Percentiles rank a stretch among this genome's conserved stretches.
Evolutionary conservation across 106 monocot species (phyloP).

Genomic region (Posidonia australis): DNA sequence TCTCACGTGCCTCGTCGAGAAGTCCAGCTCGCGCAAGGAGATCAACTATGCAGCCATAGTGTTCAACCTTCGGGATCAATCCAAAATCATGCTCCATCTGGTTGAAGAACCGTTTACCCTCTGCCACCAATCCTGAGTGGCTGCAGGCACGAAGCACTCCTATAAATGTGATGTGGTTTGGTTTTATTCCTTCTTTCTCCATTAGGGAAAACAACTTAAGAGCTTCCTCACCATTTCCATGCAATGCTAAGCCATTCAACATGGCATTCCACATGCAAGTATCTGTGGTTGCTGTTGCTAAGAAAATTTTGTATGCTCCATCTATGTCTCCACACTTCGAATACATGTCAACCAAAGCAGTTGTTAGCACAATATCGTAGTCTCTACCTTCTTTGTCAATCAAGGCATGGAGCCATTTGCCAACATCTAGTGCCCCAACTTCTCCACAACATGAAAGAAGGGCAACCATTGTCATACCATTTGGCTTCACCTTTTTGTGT

Average conservation of each 20-base stretch:
- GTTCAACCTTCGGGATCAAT: slow-evolving; percentile 36
- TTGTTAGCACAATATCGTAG: slow-evolving; percentile 34
- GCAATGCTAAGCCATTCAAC: slow-evolving; percentile 50
- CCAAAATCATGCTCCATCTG: slow-evolving; percentile 28
- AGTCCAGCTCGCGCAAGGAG: slow-evolving; percentile 49
- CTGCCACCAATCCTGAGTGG: slow-evolving; percentile 41
- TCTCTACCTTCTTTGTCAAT: slow-evolving; percentile 26
- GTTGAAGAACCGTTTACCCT: slow-evolving; percentile 40
- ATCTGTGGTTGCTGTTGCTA: slow-evolving; percentile 14
- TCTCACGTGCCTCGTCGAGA: slow-evolving; percentile 36
- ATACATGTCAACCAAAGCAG: slow-evolving; percentile 52
- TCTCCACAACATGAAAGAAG: slow-evolving; percentile 34
- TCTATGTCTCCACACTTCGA: slow-evolving; percentile 51
- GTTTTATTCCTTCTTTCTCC: slow-evolving; percentile 28
- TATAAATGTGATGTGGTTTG: slow-evolving; percentile 46
- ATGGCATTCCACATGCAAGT: slow-evolving; percentile 64
- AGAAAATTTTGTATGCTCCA: slow-evolving; percentile 26
- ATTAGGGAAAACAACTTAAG: slow-evolving; percentile 32
- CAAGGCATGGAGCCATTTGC: slow-evolving; percentile 39
- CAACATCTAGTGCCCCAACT: slow-evolving; percentile 37
- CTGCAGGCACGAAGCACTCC: slow-evolving; percentile 46
- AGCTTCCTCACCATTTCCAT: slow-evolving; percentile 35
- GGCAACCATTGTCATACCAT: slow-evolving; percentile 35
- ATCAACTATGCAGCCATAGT: slow-evolving; percentile 71
- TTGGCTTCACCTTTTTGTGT: slow-evolving; percentile 23